Base-by-base conservation (phyloP, 2,329 filamentous ascomycete species). In the Colletotrichum sp. region DNA sequence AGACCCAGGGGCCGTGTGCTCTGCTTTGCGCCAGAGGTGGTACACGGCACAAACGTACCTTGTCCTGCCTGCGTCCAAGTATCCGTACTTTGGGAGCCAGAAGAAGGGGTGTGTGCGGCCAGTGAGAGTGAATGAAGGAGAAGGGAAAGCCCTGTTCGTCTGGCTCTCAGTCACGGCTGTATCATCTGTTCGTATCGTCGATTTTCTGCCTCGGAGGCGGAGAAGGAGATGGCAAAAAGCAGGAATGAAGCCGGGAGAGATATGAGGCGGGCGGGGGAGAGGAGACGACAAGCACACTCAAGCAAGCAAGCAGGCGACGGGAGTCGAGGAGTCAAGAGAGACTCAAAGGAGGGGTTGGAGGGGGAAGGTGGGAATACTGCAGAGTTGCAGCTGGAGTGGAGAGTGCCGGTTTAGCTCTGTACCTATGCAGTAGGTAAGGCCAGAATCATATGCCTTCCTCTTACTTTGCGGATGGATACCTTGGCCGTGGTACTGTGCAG, bases 371-470 rank as follows among this genome's bases (percentile, higher is more conserved):
- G 65, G 55, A 69, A 69, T 62, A 28, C 65, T 57, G 48, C 34
- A 71, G 48, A 34, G 72, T 75, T 30, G 34, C 60, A 75, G 48
- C 60, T 44, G 59, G 28, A 65, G 72, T 71, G 72, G 72, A 75
- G 48, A 30, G 67, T 10, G n/a, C 28, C 63, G 18, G 39, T 66
- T 30, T 67, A 36, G 24, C 39, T 55, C n/a, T 48, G 39, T 44
- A 44, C 8, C 36, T 44, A 44, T 44, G 39, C 39, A 10, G 39
- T 44, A 48, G 44, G 44, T 48, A 48, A 48, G 44, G 44, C 44
- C 44, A 48, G 44, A 48, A 48, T 22, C 44, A 48, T 48, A 48
- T 48, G 44, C 44, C 44, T 12, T 22, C 44, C 44, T 18, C 55
- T 15, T 59, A 24, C 55, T 16, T 57, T 57, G 5, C 52, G 15